Evolutionary conservation across 805 yeast genomes (phyloP).

Genomic region (Candida hungchunana): DNA sequence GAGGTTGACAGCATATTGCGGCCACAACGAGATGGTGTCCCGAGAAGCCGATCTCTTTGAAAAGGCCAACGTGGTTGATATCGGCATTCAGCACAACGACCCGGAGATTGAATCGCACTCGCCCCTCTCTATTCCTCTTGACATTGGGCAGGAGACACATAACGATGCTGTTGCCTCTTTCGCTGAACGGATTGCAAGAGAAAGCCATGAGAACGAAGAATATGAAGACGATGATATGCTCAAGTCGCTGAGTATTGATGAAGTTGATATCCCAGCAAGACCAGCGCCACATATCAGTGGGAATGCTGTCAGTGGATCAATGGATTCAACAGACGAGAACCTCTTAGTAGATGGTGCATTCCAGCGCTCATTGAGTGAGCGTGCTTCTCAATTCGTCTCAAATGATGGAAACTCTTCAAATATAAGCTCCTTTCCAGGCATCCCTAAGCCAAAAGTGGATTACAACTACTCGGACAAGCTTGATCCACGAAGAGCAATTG

Average conservation of each 20-base stretch:
- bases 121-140: too few relatives aligned
- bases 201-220: not conserved
- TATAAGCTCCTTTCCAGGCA: constrained; percentile 24
- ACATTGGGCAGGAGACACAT: too few relatives aligned
- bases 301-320: constrained; percentile 1
- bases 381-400: constrained; percentile 31
- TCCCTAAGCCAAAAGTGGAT: constrained; percentile 39
- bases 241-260: constrained; percentile 36
- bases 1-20: too few relatives aligned
- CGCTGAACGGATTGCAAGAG: too few relatives aligned
- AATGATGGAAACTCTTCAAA: constrained; percentile 10
- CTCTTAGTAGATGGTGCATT: constrained; percentile 31
- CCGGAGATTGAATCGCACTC: not conserved
- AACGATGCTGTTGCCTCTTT: too few relatives aligned
- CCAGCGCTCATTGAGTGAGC: constrained; percentile 30
- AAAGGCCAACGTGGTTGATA: constrained; percentile 30
- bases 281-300: not conserved
- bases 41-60: constrained; percentile 31
- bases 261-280: constrained; percentile 39
- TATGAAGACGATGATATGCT: constrained; percentile 22
- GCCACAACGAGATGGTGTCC: constrained; percentile 19
- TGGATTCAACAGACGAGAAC: constrained; percentile 30
- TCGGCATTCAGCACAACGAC: constrained; percentile 27
- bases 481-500: constrained; percentile 36
- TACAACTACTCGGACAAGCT: constrained; percentile 39